Percentiles rank a stretch among this genome's conserved stretches.
phyloP scores from a whole-genome alignment of 768 basidiomycete species.

The Tulasnella sp. region DNA sequence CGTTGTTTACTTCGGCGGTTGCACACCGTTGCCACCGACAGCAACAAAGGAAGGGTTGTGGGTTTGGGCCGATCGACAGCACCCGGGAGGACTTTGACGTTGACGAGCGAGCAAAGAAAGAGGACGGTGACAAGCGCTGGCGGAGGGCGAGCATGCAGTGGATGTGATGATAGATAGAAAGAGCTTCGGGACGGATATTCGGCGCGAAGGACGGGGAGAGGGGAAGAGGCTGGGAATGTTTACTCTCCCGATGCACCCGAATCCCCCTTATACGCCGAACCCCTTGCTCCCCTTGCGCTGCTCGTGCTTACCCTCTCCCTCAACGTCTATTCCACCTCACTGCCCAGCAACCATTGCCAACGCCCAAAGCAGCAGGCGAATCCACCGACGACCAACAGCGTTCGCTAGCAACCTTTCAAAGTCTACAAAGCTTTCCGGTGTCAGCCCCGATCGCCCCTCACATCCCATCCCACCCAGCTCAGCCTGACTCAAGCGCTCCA shows the following conservation, averaged over 20 bases:
- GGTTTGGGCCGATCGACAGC: not conserved
- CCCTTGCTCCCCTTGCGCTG: conserved; percentile 10
- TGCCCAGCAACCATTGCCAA: not conserved
- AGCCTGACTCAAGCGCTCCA: not conserved
- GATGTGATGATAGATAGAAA: not conserved
- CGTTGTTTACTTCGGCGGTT: not conserved
- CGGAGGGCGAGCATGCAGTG: not conserved
- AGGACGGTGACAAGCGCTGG: not conserved
- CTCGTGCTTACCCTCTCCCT: not conserved
- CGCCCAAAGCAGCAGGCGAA: not conserved
- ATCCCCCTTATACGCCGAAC: conserved; percentile 17
- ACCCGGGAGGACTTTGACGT: not conserved
- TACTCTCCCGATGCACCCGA: conserved; percentile 6
- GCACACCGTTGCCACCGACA: not conserved
- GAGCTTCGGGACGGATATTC: conserved; percentile 5
- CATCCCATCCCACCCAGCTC: not conserved
- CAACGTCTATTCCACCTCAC: not conserved
- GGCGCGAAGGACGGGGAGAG: not conserved
- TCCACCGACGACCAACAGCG: not conserved
- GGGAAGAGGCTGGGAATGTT: conserved; percentile 21
- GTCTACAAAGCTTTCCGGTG: conserved; percentile 4
- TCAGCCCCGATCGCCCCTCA: conserved; percentile 11
- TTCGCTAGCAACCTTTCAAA: conserved; percentile 20
- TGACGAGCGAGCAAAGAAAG: not conserved
- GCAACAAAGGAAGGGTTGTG: not conserved